phyloP scores from a whole-genome alignment of 192 early-diverging fungal species.

The Coemansia sp. region DNA sequence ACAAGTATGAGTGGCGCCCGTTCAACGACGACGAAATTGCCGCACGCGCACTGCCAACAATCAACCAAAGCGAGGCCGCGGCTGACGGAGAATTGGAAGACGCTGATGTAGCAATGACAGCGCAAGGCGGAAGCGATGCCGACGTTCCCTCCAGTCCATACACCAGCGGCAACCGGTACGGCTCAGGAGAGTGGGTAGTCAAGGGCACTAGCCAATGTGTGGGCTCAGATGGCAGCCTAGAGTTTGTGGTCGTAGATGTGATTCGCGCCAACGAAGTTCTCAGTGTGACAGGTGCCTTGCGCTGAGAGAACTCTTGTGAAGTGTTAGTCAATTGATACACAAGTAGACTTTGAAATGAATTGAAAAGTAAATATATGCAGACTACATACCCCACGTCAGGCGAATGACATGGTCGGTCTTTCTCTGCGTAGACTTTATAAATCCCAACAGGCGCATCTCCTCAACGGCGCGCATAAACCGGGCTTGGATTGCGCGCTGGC shows the following conservation, averaged over 20 bases:
- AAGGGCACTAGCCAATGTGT: constrained; percentile 69
- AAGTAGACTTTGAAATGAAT: neutral
- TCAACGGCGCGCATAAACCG: constrained; percentile 85
- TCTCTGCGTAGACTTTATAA: constrained; percentile 83
- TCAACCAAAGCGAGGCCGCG: neutral
- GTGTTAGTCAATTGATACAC: neutral
- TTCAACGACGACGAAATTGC: constrained; percentile 55
- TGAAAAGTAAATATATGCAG: neutral
- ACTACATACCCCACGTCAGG: constrained; percentile 75
- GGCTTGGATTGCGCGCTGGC: constrained; percentile 69
- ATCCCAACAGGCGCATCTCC: constrained; percentile 88
- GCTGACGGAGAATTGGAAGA: constrained; percentile 16
- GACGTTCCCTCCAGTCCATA: constrained; percentile 10
- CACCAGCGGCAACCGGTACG: constrained; percentile 36
- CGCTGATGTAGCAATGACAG: constrained; percentile 22
- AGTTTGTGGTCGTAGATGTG: constrained; percentile 77
- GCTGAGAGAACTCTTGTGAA: constrained; percentile 9
- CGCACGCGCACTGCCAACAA: constrained; percentile 19
- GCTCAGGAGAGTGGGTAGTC: constrained; percentile 72
- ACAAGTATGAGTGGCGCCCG: constrained; percentile 73
- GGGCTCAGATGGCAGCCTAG: constrained; percentile 66
- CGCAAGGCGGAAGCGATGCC: constrained; percentile 19
- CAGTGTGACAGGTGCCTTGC: constrained; percentile 77
- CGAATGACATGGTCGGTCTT: constrained; percentile 94
- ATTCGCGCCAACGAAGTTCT: constrained; percentile 83